These are phyloP conservation scores for Alternaria hordeiaustralica DNA, from an alignment of 2,329 filamentous ascomycete species.

Conservation along the genomic window DNA sequence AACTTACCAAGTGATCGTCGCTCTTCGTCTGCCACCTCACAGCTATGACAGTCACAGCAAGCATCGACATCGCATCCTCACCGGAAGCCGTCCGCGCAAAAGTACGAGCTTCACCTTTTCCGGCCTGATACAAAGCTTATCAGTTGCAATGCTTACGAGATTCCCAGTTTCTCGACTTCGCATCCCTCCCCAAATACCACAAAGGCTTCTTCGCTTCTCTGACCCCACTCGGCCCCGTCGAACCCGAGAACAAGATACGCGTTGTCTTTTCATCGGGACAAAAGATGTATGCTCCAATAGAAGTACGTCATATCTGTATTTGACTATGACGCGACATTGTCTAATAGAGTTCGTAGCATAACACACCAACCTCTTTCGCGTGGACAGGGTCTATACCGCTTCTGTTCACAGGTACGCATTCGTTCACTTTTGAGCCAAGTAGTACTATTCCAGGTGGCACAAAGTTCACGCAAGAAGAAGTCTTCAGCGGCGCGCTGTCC, in stretches of 20 bases:
- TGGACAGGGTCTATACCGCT: conserved; percentile 21
- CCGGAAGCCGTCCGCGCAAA: conserved; percentile 20
- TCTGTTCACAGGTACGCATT: conserved; percentile 26
- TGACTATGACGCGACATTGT: not conserved
- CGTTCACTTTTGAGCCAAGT: conserved; percentile 22
- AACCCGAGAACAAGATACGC: conserved; percentile 18
- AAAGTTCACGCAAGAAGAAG: conserved; percentile 27
- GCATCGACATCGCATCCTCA: conserved; percentile 25
- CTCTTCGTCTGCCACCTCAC: not conserved
- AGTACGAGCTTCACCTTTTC: not conserved
- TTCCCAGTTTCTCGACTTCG: conserved; percentile 21
- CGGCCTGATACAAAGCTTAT: not conserved
- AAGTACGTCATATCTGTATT: conserved; percentile 1
- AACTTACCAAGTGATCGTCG: not conserved
- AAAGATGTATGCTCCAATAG: conserved; percentile 10
- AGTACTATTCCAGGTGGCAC: conserved; percentile 13
- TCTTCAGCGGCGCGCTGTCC: conserved; percentile 21
- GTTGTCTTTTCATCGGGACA: conserved; percentile 11
- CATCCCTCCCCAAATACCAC: conserved; percentile 13
- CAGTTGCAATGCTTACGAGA: not conserved
- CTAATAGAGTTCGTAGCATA: conserved; percentile 9
- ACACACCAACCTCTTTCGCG: conserved; percentile 12
- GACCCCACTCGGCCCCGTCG: conserved; percentile 16
- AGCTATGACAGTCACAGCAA: conserved; percentile 17
- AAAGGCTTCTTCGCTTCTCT: conserved; percentile 22